These are phyloP conservation scores for Sabuloglossum arenarium DNA, from an alignment of 495 filamentous ascomycete species.

Conservation along the genomic window DNA sequence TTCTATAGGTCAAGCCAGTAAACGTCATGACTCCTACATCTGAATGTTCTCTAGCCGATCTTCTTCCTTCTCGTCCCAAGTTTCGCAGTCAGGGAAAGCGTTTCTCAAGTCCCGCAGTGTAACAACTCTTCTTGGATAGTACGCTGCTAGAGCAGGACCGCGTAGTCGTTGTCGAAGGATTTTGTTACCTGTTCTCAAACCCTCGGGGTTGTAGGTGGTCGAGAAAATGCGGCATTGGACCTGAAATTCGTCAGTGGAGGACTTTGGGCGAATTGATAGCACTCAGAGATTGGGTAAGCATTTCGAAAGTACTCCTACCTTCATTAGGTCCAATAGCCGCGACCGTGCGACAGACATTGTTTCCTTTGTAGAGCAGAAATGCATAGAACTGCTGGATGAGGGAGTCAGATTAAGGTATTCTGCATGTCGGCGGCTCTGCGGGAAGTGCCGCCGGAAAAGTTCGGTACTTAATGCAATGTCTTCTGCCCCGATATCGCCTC, in stretches of 20 bases:
- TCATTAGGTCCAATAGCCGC: constrained; percentile 56
- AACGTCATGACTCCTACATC: constrained; percentile 23
- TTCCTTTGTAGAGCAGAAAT: neutral
- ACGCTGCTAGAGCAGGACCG: constrained; percentile 57
- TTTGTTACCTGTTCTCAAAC: constrained; percentile 66
- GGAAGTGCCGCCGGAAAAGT: neutral
- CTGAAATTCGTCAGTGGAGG: constrained; percentile 22
- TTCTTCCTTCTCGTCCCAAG: constrained; percentile 53
- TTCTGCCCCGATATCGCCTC: too few species aligned
- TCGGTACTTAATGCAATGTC: too few species aligned
- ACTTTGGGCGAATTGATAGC: neutral
- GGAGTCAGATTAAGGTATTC: neutral
- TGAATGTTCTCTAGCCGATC: constrained; percentile 58
- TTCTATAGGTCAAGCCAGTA: neutral
- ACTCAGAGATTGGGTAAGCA: neutral
- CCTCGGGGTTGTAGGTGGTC: constrained; percentile 70
- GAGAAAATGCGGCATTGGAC: constrained; percentile 80
- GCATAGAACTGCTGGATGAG: neutral
- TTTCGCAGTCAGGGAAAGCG: constrained; percentile 38
- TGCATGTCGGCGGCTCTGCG: neutral
- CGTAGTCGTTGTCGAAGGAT: constrained; percentile 65
- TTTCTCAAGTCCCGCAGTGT: constrained; percentile 46
- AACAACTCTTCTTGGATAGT: constrained; percentile 61
- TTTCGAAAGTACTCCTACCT: constrained; percentile 26
- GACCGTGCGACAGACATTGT: constrained; percentile 52